Evolutionary conservation across 1,139 yeast genomes (phyloP).

Genomic region (Torulaspora pretoriensis): DNA sequence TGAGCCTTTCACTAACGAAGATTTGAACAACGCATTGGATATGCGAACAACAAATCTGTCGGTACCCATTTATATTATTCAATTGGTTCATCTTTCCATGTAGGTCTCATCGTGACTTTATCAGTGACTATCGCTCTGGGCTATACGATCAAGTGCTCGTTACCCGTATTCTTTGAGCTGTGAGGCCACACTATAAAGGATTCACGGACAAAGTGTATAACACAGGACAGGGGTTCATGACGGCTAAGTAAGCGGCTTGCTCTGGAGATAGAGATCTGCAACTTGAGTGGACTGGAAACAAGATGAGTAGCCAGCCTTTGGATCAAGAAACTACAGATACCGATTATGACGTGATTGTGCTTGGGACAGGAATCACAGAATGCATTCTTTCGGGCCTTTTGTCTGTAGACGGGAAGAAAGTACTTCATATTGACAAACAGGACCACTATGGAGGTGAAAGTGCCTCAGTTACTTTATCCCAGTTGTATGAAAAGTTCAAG

Average conservation of each 20-base stretch:
- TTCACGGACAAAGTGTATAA: constrained; percentile 2
- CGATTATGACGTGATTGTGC: constrained; percentile 86
- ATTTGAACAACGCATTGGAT: constrained; percentile 28
- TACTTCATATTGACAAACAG: constrained; percentile 91
- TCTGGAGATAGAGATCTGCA: background rate
- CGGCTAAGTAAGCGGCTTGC: background rate
- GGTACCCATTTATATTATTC: background rate
- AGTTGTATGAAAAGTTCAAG: constrained; percentile 66
- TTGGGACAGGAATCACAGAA: constrained; percentile 89
- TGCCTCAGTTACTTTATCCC: constrained; percentile 48
- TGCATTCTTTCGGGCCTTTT: constrained; percentile 91
- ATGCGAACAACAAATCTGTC: constrained; percentile 19
- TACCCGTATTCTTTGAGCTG: background rate
- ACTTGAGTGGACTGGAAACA: background rate
- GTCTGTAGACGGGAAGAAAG: constrained; percentile 96
- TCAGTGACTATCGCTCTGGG: background rate
- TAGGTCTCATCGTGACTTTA: background rate
- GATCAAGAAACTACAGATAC: constrained; percentile 66
- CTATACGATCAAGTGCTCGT: background rate
- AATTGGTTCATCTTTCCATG: background rate
- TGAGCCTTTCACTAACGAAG: constrained; percentile 26
- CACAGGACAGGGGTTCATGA: constrained; percentile 2
- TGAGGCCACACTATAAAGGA: constrained; percentile 1
- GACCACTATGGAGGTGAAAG: constrained; percentile 88
- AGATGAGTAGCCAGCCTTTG: constrained; percentile 11